Percentiles rank a stretch among this genome's conserved stretches.
Evolutionary conservation across 2,329 filamentous ascomycete species (phyloP).

Genomic region (Aspergillus proliferans): DNA sequence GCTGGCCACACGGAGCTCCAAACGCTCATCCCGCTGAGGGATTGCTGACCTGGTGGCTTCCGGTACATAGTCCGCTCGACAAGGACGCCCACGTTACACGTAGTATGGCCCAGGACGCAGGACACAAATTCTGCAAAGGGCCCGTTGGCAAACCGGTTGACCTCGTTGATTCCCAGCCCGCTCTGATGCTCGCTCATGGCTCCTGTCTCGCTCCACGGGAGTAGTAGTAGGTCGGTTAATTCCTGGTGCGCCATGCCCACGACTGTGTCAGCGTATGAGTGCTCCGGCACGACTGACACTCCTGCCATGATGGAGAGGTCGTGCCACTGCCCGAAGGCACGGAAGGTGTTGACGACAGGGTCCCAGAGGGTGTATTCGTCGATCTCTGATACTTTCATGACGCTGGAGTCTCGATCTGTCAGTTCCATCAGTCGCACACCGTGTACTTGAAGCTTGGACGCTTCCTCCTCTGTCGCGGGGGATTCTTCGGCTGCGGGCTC

Average conservation of each 20-base stretch:
- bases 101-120: slow-evolving; percentile 56
- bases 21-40: slow-evolving; percentile 54
- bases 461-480: slow-evolving; percentile 12
- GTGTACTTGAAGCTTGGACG: slow-evolving; percentile 61
- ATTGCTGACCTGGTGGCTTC: slow-evolving; percentile 27
- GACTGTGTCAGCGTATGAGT: slow-evolving; percentile 72
- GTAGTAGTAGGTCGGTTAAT: slow-evolving; percentile 65
- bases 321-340: slow-evolving; percentile 77
- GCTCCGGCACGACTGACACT: slow-evolving; percentile 70
- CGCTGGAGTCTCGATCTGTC: slow-evolving; percentile 86
- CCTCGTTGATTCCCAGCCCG: slow-evolving; percentile 46
- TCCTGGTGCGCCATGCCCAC: slow-evolving; percentile 64
- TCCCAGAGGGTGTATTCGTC: slow-evolving; percentile 68
- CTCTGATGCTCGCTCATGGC: slow-evolving; percentile 61
- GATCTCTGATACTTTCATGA: slow-evolving; percentile 85
- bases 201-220: slow-evolving; percentile 86
- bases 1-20: slow-evolving; percentile 57
- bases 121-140: slow-evolving; percentile 70
- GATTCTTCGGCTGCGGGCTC: slow-evolving; percentile 20
- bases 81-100: slow-evolving; percentile 68
- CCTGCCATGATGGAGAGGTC: slow-evolving; percentile 77
- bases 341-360: slow-evolving; percentile 85
- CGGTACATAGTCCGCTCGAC: slow-evolving; percentile 62
- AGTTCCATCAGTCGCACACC: slow-evolving; percentile 81
- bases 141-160: slow-evolving; percentile 52